phyloP scores from a whole-genome alignment of 176 grass and related monocot species.

The Secale cereale region DNA sequence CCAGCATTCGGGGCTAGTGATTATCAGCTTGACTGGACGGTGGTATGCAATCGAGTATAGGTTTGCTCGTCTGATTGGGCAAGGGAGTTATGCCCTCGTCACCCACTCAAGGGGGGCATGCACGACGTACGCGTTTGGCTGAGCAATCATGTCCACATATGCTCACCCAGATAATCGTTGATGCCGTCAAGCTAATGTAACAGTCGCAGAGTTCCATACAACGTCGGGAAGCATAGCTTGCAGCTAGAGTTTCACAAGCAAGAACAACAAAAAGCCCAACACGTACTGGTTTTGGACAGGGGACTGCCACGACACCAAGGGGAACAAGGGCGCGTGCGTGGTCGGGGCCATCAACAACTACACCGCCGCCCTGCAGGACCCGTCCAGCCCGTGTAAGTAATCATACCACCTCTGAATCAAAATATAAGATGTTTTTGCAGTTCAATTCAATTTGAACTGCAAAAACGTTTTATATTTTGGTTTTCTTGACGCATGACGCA shows the following conservation, averaged over 20 bases:
- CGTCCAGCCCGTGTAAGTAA: conserved; percentile 4
- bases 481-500: too few relatives aligned
- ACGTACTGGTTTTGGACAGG: conserved; percentile 11
- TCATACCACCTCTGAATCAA: too few relatives aligned
- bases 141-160: neutral
- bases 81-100: neutral
- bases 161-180: neutral
- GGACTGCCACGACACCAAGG: conserved; percentile 54
- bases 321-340: conserved; percentile 50
- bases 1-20: neutral
- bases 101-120: too few relatives aligned
- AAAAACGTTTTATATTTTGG: too few relatives aligned
- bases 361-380: conserved; percentile 39
- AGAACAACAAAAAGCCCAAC: neutral
- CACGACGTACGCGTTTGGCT: neutral
- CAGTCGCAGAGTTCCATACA: neutral
- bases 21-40: neutral
- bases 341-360: conserved; percentile 82
- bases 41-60: neutral
- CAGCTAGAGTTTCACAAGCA: neutral
- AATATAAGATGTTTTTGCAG: too few relatives aligned
- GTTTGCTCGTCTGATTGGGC: neutral
- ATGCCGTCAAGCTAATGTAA: neutral
- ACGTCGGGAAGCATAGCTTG: too few relatives aligned
- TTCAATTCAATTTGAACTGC: too few relatives aligned